Conservation (phyloP, 73 alveolate species). For the Tetrahymena elliotti region DNA sequence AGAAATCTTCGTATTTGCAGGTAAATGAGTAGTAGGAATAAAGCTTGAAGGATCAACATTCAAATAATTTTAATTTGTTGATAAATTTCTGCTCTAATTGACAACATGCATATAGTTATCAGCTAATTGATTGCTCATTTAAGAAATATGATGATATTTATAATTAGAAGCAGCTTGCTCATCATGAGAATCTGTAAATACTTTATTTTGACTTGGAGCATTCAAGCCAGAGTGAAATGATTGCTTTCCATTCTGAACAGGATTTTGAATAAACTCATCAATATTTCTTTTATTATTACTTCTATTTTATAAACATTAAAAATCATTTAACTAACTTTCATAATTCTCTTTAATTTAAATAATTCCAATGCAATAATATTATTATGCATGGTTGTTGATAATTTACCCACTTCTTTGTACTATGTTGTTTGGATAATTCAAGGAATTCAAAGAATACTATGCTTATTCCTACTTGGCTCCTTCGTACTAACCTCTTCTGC, state of each 20-base stretch:
- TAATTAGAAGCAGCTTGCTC: neutral
- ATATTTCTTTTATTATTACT: neutral
- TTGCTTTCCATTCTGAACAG: neutral
- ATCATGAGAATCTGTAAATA: neutral
- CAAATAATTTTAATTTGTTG: neutral
- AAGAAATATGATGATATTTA: neutral
- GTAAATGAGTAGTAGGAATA: neutral
- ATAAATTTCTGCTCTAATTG: neutral
- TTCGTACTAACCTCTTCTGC: neutral
- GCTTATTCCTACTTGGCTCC: neutral
- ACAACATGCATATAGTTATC: neutral
- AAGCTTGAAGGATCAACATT: neutral
- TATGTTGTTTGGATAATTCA: neutral
- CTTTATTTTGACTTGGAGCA: neutral
- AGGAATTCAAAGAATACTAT: neutral
- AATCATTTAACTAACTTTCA: neutral
- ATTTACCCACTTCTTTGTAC: neutral
- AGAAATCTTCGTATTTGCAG: neutral
- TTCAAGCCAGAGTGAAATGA: neutral
- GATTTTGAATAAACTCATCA: neutral
- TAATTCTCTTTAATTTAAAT: neutral
- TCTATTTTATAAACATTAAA: neutral
- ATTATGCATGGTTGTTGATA: neutral
- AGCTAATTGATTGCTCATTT: neutral
- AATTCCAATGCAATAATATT: neutral